Conservation (phyloP, 345 rosid species). For the Camelina neglecta region DNA sequence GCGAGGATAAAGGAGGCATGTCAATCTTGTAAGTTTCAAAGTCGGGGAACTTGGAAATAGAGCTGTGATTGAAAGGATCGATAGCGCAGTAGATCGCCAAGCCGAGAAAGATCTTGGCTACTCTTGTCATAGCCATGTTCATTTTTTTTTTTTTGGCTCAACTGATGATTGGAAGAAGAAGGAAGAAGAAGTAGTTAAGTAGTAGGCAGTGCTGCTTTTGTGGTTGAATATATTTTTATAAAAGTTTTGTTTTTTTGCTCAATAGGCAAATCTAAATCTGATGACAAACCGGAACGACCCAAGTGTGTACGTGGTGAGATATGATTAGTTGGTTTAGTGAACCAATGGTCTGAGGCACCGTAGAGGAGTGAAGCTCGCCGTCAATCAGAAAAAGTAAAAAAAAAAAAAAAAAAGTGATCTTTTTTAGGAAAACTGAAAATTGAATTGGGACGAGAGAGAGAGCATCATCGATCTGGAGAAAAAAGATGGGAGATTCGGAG, state of each 20-base stretch:
- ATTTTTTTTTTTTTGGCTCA: background rate
- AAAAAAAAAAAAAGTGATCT: too few relatives aligned
- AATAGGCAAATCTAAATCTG: background rate
- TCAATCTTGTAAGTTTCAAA: constrained; percentile 59
- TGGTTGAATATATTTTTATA: background rate
- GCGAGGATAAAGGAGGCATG: constrained; percentile 57
- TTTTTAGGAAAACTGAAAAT: too few relatives aligned
- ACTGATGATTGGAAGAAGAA: background rate
- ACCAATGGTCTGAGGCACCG: background rate
- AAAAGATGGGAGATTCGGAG: constrained; percentile 53
- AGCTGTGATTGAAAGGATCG: constrained; percentile 84
- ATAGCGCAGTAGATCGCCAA: constrained; percentile 75
- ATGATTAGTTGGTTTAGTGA: background rate
- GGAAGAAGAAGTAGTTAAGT: background rate
- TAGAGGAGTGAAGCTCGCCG: background rate
- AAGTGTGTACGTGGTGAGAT: background rate
- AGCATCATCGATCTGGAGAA: constrained; percentile 28
- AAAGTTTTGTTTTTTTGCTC: background rate
- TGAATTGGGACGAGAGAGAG: too few relatives aligned
- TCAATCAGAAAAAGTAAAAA: background rate
- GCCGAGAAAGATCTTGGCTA: constrained; percentile 50
- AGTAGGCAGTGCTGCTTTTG: background rate
- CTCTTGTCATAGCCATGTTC: constrained; percentile 24
- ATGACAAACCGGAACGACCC: background rate
- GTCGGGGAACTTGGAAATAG: constrained; percentile 63